phyloP scores from a whole-genome alignment of 2,329 filamentous ascomycete genomes.

The Colletotrichum musae region DNA sequence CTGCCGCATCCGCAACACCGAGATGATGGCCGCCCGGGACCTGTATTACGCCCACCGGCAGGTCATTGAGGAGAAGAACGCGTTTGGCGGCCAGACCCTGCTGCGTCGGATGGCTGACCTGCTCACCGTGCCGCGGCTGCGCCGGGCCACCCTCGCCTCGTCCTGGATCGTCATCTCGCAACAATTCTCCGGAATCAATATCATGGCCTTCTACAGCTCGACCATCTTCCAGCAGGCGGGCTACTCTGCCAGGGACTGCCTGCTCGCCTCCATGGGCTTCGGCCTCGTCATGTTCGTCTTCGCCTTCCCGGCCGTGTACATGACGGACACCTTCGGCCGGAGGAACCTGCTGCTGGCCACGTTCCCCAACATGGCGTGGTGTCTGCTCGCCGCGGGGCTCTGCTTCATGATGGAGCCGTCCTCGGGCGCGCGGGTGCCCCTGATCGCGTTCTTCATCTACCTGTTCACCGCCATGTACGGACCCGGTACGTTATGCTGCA shows the following conservation, averaged over 20 bases:
- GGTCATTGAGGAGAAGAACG: conserved; percentile 57
- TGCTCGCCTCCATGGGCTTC: conserved; percentile 72
- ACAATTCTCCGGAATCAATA: conserved; percentile 54
- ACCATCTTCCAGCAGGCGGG: conserved; percentile 65
- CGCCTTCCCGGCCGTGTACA: conserved; percentile 71
- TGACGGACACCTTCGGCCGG: conserved; percentile 71
- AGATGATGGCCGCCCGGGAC: conserved; percentile 71
- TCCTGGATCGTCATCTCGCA: conserved; percentile 51
- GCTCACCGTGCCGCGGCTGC: conserved; percentile 61
- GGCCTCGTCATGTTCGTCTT: conserved; percentile 72
- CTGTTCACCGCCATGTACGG: conserved; percentile 68
- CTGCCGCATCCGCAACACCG: conserved; percentile 63
- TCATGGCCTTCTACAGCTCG: conserved; percentile 65
- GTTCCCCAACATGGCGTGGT: conserved; percentile 60
- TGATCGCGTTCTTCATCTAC: conserved; percentile 71
- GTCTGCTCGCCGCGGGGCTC: conserved; percentile 58
- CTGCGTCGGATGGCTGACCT: conserved; percentile 60
- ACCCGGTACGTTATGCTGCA: conserved; percentile 50
- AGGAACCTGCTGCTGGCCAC: conserved; percentile 63
- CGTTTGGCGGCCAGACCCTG: conserved; percentile 56
- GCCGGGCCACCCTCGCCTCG: conserved; percentile 56
- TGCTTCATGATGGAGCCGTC: conserved; percentile 64
- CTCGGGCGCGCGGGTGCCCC: conserved; percentile 57
- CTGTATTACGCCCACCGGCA: conserved; percentile 63
- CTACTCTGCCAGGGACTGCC: conserved; percentile 53